A percentile compares a stretch with the other conserved stretches of the same genome.
Conservation (phyloP, 2,329 filamentous ascomycete species). For the Aspergillus hortae region DNA sequence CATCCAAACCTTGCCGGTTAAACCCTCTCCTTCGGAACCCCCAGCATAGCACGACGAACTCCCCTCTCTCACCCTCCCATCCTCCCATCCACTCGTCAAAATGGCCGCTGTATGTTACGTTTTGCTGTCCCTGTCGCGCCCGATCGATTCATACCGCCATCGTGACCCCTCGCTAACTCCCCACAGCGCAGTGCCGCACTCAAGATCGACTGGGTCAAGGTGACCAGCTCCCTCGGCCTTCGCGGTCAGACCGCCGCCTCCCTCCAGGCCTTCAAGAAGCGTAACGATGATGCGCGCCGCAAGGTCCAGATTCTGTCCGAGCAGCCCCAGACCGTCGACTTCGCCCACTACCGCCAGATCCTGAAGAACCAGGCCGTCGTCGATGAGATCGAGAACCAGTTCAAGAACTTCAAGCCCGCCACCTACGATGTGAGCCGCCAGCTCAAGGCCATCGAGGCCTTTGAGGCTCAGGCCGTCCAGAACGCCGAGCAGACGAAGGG, state of each 20-base stretch:
- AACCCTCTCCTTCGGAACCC: slow-evolving; percentile 32
- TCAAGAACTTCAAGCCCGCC: slow-evolving; percentile 83
- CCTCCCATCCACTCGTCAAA: slow-evolving; percentile 30
- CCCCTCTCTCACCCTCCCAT: slow-evolving; percentile 26
- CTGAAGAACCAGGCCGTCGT: slow-evolving; percentile 96
- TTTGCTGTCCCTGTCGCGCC: background rate
- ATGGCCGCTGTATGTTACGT: slow-evolving; percentile 41
- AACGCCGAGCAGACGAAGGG: slow-evolving; percentile 96
- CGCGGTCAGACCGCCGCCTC: slow-evolving; percentile 89
- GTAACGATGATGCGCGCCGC: slow-evolving; percentile 97
- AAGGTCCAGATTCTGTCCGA: slow-evolving; percentile 82
- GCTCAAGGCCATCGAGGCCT: slow-evolving; percentile 96
- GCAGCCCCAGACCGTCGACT: slow-evolving; percentile 84
- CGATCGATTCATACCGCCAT: background rate
- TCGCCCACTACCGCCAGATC: slow-evolving; percentile 81
- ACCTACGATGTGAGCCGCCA: slow-evolving; percentile 92
- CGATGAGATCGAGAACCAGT: slow-evolving; percentile 96
- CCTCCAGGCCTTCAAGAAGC: slow-evolving; percentile 97
- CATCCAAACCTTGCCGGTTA: slow-evolving; percentile 39
- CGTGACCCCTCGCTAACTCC: slow-evolving; percentile 19
- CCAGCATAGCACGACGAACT: slow-evolving; percentile 34
- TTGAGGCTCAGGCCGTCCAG: slow-evolving; percentile 95
- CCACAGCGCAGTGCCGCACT: slow-evolving; percentile 89
- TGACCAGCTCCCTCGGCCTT: slow-evolving; percentile 90
- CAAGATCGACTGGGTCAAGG: slow-evolving; percentile 98